Evolutionary conservation across 495 filamentous ascomycete genomes (phyloP).

Genomic region (Amniculicola lignicola): DNA sequence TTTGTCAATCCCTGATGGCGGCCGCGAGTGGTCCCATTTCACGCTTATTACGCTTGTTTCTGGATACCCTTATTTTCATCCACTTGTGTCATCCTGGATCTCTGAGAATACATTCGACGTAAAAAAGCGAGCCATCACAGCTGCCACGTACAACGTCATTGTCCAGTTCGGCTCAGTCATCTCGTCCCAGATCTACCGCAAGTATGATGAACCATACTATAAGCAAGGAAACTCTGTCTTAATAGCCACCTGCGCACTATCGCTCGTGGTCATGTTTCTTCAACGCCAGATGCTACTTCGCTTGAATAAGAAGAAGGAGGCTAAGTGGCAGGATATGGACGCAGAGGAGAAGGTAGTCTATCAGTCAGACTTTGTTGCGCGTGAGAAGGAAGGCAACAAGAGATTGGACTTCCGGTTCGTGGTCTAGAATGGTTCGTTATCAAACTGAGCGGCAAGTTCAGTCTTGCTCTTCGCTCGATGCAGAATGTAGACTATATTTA

Average conservation of each 20-base stretch:
- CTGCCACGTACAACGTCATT: slow-evolving; percentile 48
- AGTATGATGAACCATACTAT: slow-evolving; percentile 42
- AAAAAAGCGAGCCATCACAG: slow-evolving; percentile 45
- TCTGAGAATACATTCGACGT: slow-evolving; percentile 47
- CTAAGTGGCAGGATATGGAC: slow-evolving; percentile 42
- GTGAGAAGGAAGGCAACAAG: slow-evolving; percentile 42
- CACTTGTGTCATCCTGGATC: slow-evolving; percentile 46
- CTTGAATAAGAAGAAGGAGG: slow-evolving; percentile 44
- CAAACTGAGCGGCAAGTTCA: no score
- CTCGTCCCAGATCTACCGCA: slow-evolving; percentile 42
- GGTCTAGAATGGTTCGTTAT: no score
- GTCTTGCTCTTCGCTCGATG: no score
- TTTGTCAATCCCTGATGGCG: slow-evolving; percentile 39
- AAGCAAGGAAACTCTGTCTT: slow-evolving; percentile 44
- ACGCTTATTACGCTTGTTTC: slow-evolving; percentile 44
- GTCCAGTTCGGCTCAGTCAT: slow-evolving; percentile 44
- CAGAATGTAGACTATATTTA: no score
- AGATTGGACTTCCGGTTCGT: slow-evolving; percentile 45
- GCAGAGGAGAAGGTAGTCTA: slow-evolving; percentile 40
- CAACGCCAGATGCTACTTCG: slow-evolving; percentile 38
- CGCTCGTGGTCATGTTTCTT: slow-evolving; percentile 38
- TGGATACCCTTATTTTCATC: slow-evolving; percentile 50
- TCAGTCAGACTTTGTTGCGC: slow-evolving; percentile 33
- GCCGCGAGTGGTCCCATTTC: slow-evolving; percentile 45
- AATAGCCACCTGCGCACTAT: slow-evolving; percentile 39